Evolutionary conservation across 1,284 basidiomycete species (phyloP).

Genomic region (Ceratobasidium sp.): DNA sequence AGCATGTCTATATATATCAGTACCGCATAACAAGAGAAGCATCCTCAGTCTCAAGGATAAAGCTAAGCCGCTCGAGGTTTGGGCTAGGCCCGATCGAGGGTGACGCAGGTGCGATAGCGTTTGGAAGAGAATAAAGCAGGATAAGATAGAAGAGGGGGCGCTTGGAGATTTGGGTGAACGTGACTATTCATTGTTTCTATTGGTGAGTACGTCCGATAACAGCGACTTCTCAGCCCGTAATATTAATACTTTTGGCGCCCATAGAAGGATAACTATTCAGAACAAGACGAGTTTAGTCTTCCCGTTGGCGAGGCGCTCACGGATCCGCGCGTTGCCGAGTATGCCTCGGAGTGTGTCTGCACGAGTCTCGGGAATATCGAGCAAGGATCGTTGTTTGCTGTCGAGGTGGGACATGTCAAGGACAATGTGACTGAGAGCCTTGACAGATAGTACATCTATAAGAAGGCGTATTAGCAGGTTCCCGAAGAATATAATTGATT

Average conservation of each 20-base stretch:
- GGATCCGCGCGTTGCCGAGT: slow-evolving; percentile 58
- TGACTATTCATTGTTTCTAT: neutral
- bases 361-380: slow-evolving; percentile 83
- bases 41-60: neutral
- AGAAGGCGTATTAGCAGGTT: slow-evolving; percentile 15
- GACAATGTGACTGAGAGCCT: slow-evolving; percentile 80
- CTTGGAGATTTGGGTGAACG: neutral
- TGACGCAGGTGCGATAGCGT: neutral
- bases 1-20: neutral
- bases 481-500: neutral
- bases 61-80: neutral
- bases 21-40: neutral
- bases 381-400: slow-evolving; percentile 71
- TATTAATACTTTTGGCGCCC: neutral
- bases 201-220: neutral
- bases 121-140: neutral
- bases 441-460: slow-evolving; percentile 70
- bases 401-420: slow-evolving; percentile 75
- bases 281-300: slow-evolving; percentile 79
- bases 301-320: slow-evolving; percentile 50
- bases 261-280: slow-evolving; percentile 49
- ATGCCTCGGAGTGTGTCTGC: slow-evolving; percentile 80
- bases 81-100: neutral
- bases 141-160: neutral
- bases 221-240: neutral